Conservation (phyloP, 495 filamentous ascomycete genomes). For the Stereocaulon alpinum region DNA sequence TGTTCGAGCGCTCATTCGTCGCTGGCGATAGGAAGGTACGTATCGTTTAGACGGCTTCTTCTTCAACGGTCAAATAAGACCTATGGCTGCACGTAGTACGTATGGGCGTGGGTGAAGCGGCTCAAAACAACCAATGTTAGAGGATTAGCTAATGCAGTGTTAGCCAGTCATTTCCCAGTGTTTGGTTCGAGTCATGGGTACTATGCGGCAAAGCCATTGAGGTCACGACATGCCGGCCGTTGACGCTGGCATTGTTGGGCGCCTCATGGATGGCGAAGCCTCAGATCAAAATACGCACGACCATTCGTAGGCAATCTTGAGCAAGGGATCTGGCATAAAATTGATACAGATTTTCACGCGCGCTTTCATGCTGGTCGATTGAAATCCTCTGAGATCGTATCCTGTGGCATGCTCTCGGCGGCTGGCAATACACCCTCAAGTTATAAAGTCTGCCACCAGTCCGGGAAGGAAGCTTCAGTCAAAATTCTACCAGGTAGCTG, state of each 20-base stretch:
- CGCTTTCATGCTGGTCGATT: constrained; percentile 6
- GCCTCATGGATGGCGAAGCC: background rate
- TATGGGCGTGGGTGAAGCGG: background rate
- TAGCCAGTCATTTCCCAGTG: constrained; percentile 9
- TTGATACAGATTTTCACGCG: constrained; percentile 8
- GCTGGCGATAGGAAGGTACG: background rate
- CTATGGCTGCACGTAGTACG: background rate
- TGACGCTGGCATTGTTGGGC: constrained; percentile 12
- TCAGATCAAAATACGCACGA: constrained; percentile 2
- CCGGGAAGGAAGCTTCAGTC: constrained; percentile 5
- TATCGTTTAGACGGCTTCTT: constrained; percentile 1
- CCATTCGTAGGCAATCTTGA: constrained; percentile 5
- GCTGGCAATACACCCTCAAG: constrained; percentile 3
- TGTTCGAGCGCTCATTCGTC: background rate
- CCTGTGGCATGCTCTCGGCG: constrained; percentile 4
- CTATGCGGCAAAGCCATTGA: constrained; percentile 11
- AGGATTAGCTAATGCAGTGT: constrained; percentile 8
- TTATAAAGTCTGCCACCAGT: constrained; percentile 10
- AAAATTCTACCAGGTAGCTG: constrained; percentile 5
- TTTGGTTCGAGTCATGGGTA: background rate
- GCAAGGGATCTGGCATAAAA: constrained; percentile 2
- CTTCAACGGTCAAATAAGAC: constrained; percentile 5
- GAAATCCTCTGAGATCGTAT: background rate
- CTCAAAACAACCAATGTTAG: background rate
- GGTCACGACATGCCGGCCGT: constrained; percentile 18